Base-by-base conservation (phyloP, 345 rosid genomes). In the Carallia brachiata region DNA sequence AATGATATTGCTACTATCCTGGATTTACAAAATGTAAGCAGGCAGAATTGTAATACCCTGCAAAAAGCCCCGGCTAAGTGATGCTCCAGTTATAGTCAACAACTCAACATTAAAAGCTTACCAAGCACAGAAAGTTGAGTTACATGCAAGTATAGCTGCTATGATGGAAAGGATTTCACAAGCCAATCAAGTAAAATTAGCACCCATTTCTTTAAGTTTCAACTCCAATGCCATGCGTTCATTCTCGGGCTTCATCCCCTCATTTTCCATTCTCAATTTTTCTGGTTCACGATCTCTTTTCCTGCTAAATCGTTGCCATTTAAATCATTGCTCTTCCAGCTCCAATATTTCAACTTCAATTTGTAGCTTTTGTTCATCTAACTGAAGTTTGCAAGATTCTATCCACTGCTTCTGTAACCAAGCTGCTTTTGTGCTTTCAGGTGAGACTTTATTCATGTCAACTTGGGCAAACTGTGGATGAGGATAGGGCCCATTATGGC, bases 171-270 rank as follows among this genome's bases (percentile, higher is more conserved):
- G 70, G 63, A 52, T 32, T 67, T n/a, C 68, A 48, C 16, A 47
- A 39, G 40, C 17, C 52, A 61, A 70, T 70, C 60, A 71, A 44
- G 54, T 67, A 32, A 62, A 73, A 58, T 72, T 77, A 53, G 75
- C 74, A 73, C 84, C 78, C 74, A 83, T 57, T 69, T 77, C 85
- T 76, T 87, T 90, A 65, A 65, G 81, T 79, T 80, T 88, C 80
- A 94, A 73, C 66, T 89, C 91, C 73, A 94, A 75, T 63, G 87
- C 86, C 85, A 87, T 72, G 18, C 85, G 81, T 67, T 91, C 95
- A 62, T 94, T 94, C 85, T 88, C 95, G 59, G 91, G 90, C 84
- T 83, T 94, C 95, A 90, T 87, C 80, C 85, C 87, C 81, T 91
- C 96, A 53, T 94, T 94, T 79, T 89, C 95, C 86, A 87, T 78